Percentiles rank a stretch among this genome's conserved stretches.
phyloP scores from a whole-genome alignment of 106 monocot genomes.

The Chionographis japonica region DNA sequence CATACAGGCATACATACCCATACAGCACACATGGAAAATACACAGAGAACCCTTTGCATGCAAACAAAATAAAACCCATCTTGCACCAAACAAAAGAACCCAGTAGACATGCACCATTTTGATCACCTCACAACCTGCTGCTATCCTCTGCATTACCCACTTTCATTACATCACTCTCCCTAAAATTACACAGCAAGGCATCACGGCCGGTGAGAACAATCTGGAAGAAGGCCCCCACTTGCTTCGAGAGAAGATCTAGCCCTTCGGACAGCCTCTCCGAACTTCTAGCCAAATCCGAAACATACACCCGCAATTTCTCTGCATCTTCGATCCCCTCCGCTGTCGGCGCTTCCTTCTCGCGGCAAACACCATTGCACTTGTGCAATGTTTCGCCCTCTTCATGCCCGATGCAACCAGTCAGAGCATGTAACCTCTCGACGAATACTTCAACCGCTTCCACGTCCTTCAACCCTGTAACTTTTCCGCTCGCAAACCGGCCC shows the following conservation, averaged over 20 bases:
- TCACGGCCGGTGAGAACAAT: conserved; percentile 65
- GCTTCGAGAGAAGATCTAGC: conserved; percentile 58
- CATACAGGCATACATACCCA: no score
- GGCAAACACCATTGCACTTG: background rate
- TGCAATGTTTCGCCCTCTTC: conserved; percentile 4
- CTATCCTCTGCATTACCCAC: conserved; percentile 1
- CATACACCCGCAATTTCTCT: conserved; percentile 3
- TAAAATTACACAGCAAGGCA: conserved; percentile 68
- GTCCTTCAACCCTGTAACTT: conserved; percentile 33
- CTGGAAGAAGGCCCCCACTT: conserved; percentile 56
- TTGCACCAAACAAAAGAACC: no score
- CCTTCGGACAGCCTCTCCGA: conserved; percentile 27
- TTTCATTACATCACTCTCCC: conserved; percentile 10
- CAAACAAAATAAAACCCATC: no score
- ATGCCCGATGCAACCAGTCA: background rate
- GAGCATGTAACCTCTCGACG: conserved; percentile 25
- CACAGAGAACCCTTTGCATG: background rate
- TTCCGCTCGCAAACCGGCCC: conserved; percentile 2
- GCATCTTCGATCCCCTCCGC: background rate
- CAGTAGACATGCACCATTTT: no score
- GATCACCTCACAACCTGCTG: background rate
- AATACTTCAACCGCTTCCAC: conserved; percentile 34
- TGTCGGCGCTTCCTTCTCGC: background rate
- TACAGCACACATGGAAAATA: no score
- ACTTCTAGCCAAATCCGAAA: conserved; percentile 22